phyloP scores from a whole-genome alignment of 495 filamentous ascomycete genomes.

The Daldinia caldariorum region DNA sequence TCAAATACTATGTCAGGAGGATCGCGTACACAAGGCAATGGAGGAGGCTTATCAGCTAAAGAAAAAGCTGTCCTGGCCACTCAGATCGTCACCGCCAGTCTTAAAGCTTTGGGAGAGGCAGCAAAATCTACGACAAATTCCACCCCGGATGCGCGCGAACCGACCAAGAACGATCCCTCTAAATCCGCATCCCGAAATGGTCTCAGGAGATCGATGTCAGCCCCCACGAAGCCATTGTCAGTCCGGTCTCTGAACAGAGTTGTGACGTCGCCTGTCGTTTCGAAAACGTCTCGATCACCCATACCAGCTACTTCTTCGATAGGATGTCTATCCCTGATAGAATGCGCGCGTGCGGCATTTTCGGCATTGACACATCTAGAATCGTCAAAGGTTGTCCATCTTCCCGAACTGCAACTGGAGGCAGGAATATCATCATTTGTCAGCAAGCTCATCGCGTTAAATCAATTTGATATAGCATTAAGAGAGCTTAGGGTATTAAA shows the following conservation, averaged over 20 bases:
- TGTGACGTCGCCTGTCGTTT: constrained; percentile 54
- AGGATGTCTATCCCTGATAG: constrained; percentile 63
- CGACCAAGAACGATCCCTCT: constrained; percentile 44
- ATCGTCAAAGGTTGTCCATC: constrained; percentile 53
- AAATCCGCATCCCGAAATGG: constrained; percentile 52
- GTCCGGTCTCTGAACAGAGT: constrained; percentile 64
- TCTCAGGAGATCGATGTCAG: constrained; percentile 58
- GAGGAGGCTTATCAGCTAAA: constrained; percentile 59
- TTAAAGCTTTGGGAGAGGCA: constrained; percentile 79
- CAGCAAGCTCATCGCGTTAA: constrained; percentile 75
- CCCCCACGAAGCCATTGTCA: constrained; percentile 61
- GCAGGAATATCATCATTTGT: constrained; percentile 81
- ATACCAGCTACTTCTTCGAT: constrained; percentile 34
- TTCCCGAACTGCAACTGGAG: constrained; percentile 79
- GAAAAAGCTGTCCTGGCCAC: constrained; percentile 79
- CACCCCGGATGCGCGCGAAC: constrained; percentile 42
- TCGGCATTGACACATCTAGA: constrained; percentile 71
- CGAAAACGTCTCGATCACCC: constrained; percentile 22
- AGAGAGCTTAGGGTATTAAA: constrained; percentile 80
- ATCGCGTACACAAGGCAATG: constrained; percentile 39
- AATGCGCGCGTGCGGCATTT: constrained; percentile 82
- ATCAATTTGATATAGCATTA: constrained; percentile 76
- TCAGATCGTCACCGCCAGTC: constrained; percentile 78
- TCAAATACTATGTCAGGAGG: constrained; percentile 36
- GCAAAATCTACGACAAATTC: constrained; percentile 60